phyloP scores from a whole-genome alignment of 75 land plant genomes.

The Cupressus sempervirens region DNA sequence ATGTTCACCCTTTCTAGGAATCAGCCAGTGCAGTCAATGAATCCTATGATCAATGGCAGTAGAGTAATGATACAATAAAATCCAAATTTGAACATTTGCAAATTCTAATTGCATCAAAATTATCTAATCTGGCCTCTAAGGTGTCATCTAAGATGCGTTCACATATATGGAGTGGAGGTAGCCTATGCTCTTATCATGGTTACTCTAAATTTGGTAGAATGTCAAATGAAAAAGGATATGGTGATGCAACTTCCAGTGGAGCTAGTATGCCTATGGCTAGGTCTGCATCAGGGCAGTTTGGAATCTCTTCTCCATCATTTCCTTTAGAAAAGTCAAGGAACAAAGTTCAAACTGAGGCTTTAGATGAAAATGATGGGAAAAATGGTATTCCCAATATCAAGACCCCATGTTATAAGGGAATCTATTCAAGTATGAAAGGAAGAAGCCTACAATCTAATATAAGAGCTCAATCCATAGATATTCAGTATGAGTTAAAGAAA shows the following conservation, averaged over 20 bases:
- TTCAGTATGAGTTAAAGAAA: no score
- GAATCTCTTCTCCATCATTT: constrained; percentile 12
- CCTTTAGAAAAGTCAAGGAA: constrained; percentile 26
- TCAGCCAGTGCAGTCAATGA: background rate
- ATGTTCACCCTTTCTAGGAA: constrained; percentile 49
- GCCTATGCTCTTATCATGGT: constrained; percentile 61
- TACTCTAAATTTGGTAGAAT: constrained; percentile 20
- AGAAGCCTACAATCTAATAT: no score
- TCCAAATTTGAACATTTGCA: constrained; percentile 44
- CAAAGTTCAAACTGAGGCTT: constrained; percentile 20
- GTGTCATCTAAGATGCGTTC: constrained; percentile 70
- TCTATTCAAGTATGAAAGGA: no score
- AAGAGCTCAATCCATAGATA: no score
- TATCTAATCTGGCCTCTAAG: constrained; percentile 73
- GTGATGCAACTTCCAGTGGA: constrained; percentile 52
- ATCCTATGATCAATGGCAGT: background rate
- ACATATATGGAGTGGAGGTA: constrained; percentile 46
- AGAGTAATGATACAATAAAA: background rate
- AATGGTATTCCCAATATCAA: constrained; percentile 36
- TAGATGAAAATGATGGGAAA: constrained; percentile 53
- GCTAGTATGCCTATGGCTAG: constrained; percentile 57
- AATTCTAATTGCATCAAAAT: constrained; percentile 54
- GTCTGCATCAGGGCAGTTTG: constrained; percentile 24
- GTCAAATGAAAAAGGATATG: constrained; percentile 46
- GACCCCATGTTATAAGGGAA: no score